phyloP scores from a whole-genome alignment of 73 alveolate genomes.

The Paraurostyla sp. region DNA sequence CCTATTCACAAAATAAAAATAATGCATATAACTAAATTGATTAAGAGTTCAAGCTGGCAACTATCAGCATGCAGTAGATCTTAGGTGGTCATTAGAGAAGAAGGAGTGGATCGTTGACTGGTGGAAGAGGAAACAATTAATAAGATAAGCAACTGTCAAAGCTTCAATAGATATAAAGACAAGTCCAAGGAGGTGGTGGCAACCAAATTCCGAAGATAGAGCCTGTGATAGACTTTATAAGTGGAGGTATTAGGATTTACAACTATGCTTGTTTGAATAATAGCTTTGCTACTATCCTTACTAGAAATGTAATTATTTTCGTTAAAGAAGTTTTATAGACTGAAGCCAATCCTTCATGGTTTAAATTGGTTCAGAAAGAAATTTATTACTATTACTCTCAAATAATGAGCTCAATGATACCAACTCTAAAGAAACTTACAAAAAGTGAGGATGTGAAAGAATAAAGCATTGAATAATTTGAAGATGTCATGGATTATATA shows the following conservation, averaged over 20 bases:
- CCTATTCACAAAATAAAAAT: neutral
- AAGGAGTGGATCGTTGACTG: conserved; percentile 53
- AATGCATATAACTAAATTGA: neutral
- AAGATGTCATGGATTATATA: conserved; percentile 48
- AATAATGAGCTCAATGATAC: neutral
- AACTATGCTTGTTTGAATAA: conserved; percentile 27
- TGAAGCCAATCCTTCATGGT: conserved; percentile 49
- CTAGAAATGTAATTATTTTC: conserved; percentile 27
- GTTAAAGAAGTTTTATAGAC: neutral
- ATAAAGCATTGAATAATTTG: neutral
- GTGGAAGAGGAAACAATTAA: neutral
- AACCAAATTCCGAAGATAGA: neutral
- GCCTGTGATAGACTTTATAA: conserved; percentile 49
- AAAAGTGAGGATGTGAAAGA: neutral
- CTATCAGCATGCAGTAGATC: conserved; percentile 33
- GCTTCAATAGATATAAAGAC: neutral
- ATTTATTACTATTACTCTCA: conserved; percentile 33
- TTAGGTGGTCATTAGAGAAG: conserved; percentile 39
- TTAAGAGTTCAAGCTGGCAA: conserved; percentile 41
- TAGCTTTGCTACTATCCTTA: neutral
- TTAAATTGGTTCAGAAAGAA: conserved; percentile 21
- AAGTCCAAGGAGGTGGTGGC: neutral
- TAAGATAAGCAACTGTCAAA: neutral
- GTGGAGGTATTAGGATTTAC: conserved; percentile 56
- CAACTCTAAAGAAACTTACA: neutral